Evolutionary conservation across 2,329 filamentous ascomycete species (phyloP).

Genomic region (Aureobasidium melanogenum): DNA sequence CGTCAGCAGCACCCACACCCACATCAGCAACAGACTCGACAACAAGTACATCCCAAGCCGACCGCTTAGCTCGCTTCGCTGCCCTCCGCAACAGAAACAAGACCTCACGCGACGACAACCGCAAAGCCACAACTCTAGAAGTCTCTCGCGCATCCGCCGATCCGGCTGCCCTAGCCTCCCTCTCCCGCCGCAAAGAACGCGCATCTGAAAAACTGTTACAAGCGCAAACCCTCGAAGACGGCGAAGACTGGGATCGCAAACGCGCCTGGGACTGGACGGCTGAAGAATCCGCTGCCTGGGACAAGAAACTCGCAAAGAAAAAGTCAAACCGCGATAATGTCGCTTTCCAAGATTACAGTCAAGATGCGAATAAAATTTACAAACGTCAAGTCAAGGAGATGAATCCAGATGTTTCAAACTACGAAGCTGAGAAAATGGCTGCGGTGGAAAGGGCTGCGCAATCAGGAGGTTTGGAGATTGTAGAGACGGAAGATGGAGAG

Average conservation of each 20-base stretch:
- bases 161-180: slow-evolving; percentile 62
- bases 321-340: slow-evolving; percentile 71
- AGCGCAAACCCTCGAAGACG: slow-evolving; percentile 74
- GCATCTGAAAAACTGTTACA: slow-evolving; percentile 90
- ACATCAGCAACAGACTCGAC: slow-evolving; percentile 21
- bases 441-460: slow-evolving; percentile 79
- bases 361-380: slow-evolving; percentile 87
- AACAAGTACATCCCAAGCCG: slow-evolving; percentile 28
- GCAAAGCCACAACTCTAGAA: slow-evolving; percentile 77
- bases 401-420: slow-evolving; percentile 68
- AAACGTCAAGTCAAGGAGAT: slow-evolving; percentile 79
- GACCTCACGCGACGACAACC: slow-evolving; percentile 56
- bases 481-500: slow-evolving; percentile 92
- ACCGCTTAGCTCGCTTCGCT: slow-evolving; percentile 75
- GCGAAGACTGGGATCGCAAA: slow-evolving; percentile 94
- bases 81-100: slow-evolving; percentile 65
- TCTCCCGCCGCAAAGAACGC: slow-evolving; percentile 80
- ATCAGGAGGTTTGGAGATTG: slow-evolving; percentile 78
- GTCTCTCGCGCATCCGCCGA: slow-evolving; percentile 71
- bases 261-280: slow-evolving; percentile 98
- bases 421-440: slow-evolving; percentile 76
- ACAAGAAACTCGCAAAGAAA: slow-evolving; percentile 82
- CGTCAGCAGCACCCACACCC: slow-evolving; percentile 16
- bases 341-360: slow-evolving; percentile 79
- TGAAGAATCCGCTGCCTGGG: slow-evolving; percentile 91